phyloP scores from a whole-genome alignment of 2,329 filamentous ascomycete genomes.

The Aspergillus novoparasiticus region DNA sequence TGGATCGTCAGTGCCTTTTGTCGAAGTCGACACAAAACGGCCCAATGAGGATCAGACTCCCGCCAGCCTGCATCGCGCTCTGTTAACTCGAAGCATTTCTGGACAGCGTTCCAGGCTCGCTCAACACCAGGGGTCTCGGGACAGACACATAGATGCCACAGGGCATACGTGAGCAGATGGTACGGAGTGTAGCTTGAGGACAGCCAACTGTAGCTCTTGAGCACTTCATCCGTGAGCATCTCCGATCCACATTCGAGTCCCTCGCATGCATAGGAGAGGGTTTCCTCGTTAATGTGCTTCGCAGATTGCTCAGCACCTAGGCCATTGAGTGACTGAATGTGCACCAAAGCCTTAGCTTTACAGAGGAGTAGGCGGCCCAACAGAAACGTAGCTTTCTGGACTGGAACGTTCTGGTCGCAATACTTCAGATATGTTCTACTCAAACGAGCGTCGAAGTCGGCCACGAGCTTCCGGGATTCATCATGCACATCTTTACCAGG shows the following conservation, averaged over 20 bases:
- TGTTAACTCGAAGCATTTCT: conserved; percentile 18
- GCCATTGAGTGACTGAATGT: conserved; percentile 12
- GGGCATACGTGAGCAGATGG: conserved; percentile 47
- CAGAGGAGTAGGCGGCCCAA: conserved; percentile 31
- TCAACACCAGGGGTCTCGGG: conserved; percentile 34
- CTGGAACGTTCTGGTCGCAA: conserved; percentile 57
- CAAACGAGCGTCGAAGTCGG: conserved; percentile 47
- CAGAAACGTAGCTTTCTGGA: conserved; percentile 35
- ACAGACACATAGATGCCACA: conserved; percentile 49
- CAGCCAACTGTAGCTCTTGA: conserved; percentile 43
- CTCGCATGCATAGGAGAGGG: conserved; percentile 35
- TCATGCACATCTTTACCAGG: background rate
- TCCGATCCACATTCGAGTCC: conserved; percentile 37
- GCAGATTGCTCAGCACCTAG: background rate
- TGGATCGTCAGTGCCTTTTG: conserved; percentile 21
- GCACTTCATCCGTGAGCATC: conserved; percentile 40
- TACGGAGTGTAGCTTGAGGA: conserved; percentile 47
- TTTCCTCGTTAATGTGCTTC: conserved; percentile 31
- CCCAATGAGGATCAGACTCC: conserved; percentile 27
- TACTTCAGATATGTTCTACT: conserved; percentile 54
- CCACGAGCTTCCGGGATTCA: conserved; percentile 40
- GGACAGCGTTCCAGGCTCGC: conserved; percentile 35
- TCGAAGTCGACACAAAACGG: conserved; percentile 21
- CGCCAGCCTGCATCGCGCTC: conserved; percentile 23
- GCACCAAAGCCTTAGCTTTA: conserved; percentile 1